phyloP scores from a whole-genome alignment of 805 yeast genomes.

The Yamadazyma laniorum region DNA sequence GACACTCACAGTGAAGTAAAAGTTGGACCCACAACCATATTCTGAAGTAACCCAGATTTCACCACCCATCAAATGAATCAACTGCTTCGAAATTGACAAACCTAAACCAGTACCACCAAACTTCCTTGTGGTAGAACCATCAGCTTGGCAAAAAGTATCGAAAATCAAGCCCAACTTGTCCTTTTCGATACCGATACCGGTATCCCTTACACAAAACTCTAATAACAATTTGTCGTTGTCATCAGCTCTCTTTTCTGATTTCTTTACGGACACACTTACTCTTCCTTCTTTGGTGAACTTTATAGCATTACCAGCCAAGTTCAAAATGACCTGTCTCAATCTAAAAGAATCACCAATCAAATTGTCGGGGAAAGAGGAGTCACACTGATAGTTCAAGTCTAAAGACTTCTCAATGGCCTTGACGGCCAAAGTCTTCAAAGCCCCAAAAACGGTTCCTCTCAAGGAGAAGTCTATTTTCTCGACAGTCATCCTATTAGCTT shows the following conservation, averaged over 20 bases:
- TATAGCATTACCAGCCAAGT: slow-evolving; percentile 86
- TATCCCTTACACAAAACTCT: slow-evolving; percentile 85
- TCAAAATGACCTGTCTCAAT: slow-evolving; percentile 80
- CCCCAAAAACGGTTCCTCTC: slow-evolving; percentile 87
- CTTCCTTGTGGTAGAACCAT: slow-evolving; percentile 88
- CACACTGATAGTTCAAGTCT: slow-evolving; percentile 77
- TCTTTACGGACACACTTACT: slow-evolving; percentile 71
- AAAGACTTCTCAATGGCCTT: slow-evolving; percentile 85
- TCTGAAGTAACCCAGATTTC: slow-evolving; percentile 86
- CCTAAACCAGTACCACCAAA: slow-evolving; percentile 95
- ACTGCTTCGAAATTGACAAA: slow-evolving; percentile 79
- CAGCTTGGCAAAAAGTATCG: slow-evolving; percentile 91
- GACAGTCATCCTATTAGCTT: slow-evolving; percentile 90
- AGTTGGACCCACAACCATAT: slow-evolving; percentile 79
- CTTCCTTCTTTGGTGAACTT: slow-evolving; percentile 83
- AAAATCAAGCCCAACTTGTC: slow-evolving; percentile 83
- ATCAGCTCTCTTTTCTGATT: slow-evolving; percentile 36
- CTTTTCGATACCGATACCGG: slow-evolving; percentile 85
- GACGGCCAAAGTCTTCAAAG: slow-evolving; percentile 83
- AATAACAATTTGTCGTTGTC: slow-evolving; percentile 50
- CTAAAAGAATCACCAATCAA: slow-evolving; percentile 88
- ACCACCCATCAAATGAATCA: slow-evolving; percentile 90
- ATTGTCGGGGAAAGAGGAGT: slow-evolving; percentile 83
- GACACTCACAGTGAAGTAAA: slow-evolving; percentile 78
- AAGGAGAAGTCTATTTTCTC: slow-evolving; percentile 85